These are phyloP conservation scores for Neurospora tetraspora DNA, from an alignment of 495 filamentous ascomycete genomes.

Conservation along the genomic window DNA sequence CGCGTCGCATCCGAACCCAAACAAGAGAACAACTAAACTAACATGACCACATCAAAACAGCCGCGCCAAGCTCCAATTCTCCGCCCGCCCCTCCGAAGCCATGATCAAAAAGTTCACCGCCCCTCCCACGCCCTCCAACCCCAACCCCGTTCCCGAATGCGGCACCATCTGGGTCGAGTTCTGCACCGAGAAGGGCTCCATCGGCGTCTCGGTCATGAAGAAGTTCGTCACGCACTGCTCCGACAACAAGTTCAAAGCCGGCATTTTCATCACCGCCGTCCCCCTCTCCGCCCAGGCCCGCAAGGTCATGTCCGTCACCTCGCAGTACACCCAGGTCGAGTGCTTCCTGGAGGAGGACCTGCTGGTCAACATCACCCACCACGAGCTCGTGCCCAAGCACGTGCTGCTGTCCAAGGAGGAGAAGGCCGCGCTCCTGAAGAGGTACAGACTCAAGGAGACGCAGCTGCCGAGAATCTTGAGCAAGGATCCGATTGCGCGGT, in stretches of 20 bases:
- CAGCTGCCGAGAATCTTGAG: slow-evolving; percentile 88
- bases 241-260: slow-evolving; percentile 70
- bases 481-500: slow-evolving; percentile 85
- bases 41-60: slow-evolving; percentile 31
- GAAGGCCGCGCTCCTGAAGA: slow-evolving; percentile 68
- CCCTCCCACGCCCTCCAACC: slow-evolving; percentile 50
- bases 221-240: slow-evolving; percentile 73
- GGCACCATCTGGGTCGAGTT: slow-evolving; percentile 94
- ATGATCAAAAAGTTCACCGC: slow-evolving; percentile 80
- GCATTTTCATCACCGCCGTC: slow-evolving; percentile 77
- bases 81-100: slow-evolving; percentile 63
- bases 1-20: slow-evolving; percentile 7
- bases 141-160: slow-evolving; percentile 58
- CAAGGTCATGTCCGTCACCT: slow-evolving; percentile 63
- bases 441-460: slow-evolving; percentile 93
- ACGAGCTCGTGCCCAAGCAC: slow-evolving; percentile 93
- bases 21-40: slow-evolving; percentile 1
- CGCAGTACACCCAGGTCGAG: slow-evolving; percentile 69
- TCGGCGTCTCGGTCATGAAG: slow-evolving; percentile 88
- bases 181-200: slow-evolving; percentile 52
- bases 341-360: slow-evolving; percentile 92
- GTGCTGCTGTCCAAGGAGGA: slow-evolving; percentile 83
- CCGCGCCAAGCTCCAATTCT: slow-evolving; percentile 75
- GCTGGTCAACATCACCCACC: slow-evolving; percentile 95
- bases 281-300: slow-evolving; percentile 75